Percentiles rank a stretch among this genome's conserved stretches.
Conservation (phyloP, 768 basidiomycete genomes). For the Suillus subaureus region DNA sequence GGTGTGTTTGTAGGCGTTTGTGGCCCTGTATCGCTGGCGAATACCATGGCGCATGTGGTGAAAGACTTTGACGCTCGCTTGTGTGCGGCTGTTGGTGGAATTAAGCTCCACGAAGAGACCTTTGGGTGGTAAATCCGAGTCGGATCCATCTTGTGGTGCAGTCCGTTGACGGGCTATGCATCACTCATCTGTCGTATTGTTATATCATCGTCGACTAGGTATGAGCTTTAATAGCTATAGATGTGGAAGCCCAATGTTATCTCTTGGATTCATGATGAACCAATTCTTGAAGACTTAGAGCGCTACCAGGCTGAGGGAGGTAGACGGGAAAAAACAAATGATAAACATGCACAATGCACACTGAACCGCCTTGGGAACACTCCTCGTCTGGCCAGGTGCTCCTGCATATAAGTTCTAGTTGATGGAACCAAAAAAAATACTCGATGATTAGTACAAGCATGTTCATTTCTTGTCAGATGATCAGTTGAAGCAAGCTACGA, state of each 20-base stretch:
- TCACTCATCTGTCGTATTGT: neutral
- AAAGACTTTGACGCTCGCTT: slow-evolving; percentile 33
- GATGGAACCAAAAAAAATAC: neutral
- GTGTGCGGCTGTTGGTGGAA: slow-evolving; percentile 40
- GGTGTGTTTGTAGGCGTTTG: slow-evolving; percentile 47
- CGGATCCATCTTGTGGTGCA: neutral
- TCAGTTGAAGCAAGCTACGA: neutral
- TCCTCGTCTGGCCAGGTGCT: too few relatives aligned
- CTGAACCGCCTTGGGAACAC: too few relatives aligned
- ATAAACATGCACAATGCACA: too few relatives aligned
- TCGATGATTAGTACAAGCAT: neutral
- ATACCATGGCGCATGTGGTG: slow-evolving; percentile 39
- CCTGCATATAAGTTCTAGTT: too few relatives aligned
- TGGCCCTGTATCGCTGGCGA: slow-evolving; percentile 41
- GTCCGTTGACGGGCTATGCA: neutral
- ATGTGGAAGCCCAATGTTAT: neutral
- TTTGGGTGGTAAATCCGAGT: slow-evolving; percentile 34
- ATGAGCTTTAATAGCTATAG: neutral
- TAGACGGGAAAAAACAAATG: too few relatives aligned
- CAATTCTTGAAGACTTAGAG: neutral
- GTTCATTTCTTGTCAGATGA: neutral
- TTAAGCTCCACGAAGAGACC: slow-evolving; percentile 43
- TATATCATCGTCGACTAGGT: neutral
- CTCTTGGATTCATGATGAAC: neutral
- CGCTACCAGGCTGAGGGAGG: neutral